Percentiles rank a stretch among this genome's conserved stretches.
These are phyloP conservation scores for Apiotrichum domesticum DNA, from an alignment of 1,284 basidiomycete genomes.

Conservation along the genomic window DNA sequence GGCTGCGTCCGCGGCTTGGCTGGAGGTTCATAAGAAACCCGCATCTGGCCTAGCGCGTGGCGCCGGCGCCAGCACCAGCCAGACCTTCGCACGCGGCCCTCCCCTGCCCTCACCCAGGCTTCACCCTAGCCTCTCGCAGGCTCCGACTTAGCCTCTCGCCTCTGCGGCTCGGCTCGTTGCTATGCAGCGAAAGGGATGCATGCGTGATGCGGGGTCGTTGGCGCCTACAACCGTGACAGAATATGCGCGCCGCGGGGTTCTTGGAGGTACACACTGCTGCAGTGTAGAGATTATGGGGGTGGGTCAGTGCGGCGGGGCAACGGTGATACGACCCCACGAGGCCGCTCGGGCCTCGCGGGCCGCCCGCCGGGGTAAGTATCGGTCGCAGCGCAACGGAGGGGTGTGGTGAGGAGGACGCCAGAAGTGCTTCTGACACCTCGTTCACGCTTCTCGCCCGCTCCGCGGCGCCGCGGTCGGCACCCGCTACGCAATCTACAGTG, in stretches of 20 bases:
- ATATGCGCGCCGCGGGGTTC: not conserved
- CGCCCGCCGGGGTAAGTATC: too few relatives aligned
- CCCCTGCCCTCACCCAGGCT: too few relatives aligned
- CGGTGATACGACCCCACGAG: too few relatives aligned
- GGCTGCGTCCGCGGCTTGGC: too few relatives aligned
- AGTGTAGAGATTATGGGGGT: not conserved
- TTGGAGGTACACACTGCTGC: not conserved
- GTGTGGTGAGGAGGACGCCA: too few relatives aligned
- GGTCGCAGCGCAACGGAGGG: too few relatives aligned
- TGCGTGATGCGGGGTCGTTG: constrained; percentile 8
- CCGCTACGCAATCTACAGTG: not conserved
- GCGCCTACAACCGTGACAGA: constrained; percentile 14
- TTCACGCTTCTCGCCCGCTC: not conserved
- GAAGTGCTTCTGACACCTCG: not conserved
- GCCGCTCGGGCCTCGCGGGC: too few relatives aligned
- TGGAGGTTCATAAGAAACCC: too few relatives aligned
- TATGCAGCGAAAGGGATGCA: constrained; percentile 13
- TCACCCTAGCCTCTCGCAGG: not conserved
- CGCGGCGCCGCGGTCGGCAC: not conserved
- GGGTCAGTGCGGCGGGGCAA: constrained; percentile 1
- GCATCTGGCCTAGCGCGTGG: too few relatives aligned
- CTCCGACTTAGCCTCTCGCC: not conserved
- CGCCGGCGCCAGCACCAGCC: too few relatives aligned
- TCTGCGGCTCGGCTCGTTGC: constrained; percentile 1
- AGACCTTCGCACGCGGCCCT: too few relatives aligned